Evolutionary conservation across 768 basidiomycete genomes (phyloP).

Genomic region (Amanita exitialis): DNA sequence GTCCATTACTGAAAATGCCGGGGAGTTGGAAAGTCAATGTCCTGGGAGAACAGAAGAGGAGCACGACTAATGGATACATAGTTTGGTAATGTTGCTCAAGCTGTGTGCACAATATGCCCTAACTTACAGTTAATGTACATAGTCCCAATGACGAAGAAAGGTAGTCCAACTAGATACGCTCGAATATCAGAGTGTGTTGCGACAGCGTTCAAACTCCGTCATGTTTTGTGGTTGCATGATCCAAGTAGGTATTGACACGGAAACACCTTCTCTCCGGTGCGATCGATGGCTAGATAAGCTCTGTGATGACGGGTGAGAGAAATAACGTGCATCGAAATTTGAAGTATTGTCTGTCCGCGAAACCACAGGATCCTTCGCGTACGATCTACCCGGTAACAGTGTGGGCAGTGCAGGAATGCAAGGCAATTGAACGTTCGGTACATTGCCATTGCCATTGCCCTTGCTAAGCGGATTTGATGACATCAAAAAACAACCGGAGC

Average conservation of each 20-base stretch:
- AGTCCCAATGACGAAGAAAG: background rate
- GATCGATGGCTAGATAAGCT: background rate
- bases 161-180: background rate
- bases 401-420: constrained; percentile 57
- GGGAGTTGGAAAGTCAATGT: constrained; percentile 55
- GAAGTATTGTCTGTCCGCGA: background rate
- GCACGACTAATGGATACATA: constrained; percentile 48
- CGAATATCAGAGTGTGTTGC: background rate
- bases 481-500: constrained; percentile 46
- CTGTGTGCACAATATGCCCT: background rate
- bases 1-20: constrained; percentile 52
- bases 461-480: constrained; percentile 50
- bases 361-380: background rate
- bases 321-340: background rate
- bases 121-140: constrained; percentile 2
- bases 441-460: constrained; percentile 23
- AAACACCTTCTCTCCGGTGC: background rate
- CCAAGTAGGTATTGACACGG: background rate
- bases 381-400: background rate
- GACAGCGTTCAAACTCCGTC: background rate
- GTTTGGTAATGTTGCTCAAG: background rate
- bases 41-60: constrained; percentile 71
- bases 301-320: background rate
- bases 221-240: background rate
- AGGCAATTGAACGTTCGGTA: constrained; percentile 21